phyloP scores from a whole-genome alignment of 805 yeast genomes.

The Ogataea corticis region DNA sequence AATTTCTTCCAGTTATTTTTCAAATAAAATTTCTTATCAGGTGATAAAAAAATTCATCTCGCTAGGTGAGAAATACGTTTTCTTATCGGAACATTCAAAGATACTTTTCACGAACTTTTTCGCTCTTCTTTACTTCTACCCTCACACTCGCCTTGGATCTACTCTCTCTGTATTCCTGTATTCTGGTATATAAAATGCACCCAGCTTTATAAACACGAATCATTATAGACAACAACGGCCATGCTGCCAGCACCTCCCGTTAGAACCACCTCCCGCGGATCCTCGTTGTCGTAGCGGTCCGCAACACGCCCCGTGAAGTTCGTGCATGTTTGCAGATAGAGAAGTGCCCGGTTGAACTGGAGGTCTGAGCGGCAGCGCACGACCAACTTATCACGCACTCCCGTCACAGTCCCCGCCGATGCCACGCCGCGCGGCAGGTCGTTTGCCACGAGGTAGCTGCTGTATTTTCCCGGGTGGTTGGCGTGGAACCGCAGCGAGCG shows the following conservation, averaged over 20 bases:
- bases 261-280: neutral
- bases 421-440: neutral
- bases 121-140: too few relatives aligned
- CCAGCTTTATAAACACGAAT: neutral
- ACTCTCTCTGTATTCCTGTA: too few relatives aligned
- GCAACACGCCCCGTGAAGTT: neutral
- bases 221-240: neutral
- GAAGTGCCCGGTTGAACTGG: slow-evolving; percentile 1
- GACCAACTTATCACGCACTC: neutral
- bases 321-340: neutral
- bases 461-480: neutral
- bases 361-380: slow-evolving; percentile 2
- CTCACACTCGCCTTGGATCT: too few relatives aligned
- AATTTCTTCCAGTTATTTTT: too few relatives aligned
- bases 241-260: neutral
- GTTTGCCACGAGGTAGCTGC: neutral
- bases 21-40: too few relatives aligned
- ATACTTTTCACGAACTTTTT: too few relatives aligned
- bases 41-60: too few relatives aligned
- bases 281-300: neutral
- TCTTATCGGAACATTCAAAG: too few relatives aligned
- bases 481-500: slow-evolving; percentile 1
- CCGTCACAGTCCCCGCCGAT: too few relatives aligned
- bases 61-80: too few relatives aligned
- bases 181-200: too few relatives aligned